Conservation (phyloP, 345 rosid genomes). For the Abelmoschus esculentus region DNA sequence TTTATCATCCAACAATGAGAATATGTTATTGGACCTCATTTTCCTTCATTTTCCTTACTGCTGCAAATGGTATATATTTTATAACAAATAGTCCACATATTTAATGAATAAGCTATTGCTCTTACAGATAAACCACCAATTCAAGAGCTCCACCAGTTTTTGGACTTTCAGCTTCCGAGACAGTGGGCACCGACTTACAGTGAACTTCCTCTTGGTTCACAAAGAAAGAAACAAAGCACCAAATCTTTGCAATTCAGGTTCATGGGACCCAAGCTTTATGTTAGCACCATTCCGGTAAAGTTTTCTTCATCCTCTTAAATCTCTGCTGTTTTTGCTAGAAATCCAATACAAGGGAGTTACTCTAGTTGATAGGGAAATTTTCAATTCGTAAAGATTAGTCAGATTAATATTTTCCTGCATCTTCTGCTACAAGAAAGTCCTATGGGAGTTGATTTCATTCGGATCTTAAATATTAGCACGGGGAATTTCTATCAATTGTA, state of each 20-base stretch:
- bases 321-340: not conserved
- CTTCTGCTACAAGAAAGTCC: not conserved
- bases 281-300: constrained; percentile 68
- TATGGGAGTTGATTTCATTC: not conserved
- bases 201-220: constrained; percentile 93
- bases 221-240: constrained; percentile 58
- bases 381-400: not conserved
- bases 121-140: constrained; percentile 46
- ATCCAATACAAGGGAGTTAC: not conserved
- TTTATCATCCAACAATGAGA: not conserved
- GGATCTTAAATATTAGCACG: not conserved
- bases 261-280: constrained; percentile 83
- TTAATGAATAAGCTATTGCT: constrained; percentile 7
- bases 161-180: constrained; percentile 22
- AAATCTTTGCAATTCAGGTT: constrained; percentile 77
- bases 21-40: not conserved
- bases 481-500: not conserved
- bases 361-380: not conserved
- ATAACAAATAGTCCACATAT: not conserved
- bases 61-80: not conserved
- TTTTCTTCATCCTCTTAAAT: not conserved
- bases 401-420: not conserved
- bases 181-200: constrained; percentile 97
- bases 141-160: constrained; percentile 84
- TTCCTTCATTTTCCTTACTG: not conserved